Conservation (phyloP, 441 rosid species). For the Brassica hybrid region DNA sequence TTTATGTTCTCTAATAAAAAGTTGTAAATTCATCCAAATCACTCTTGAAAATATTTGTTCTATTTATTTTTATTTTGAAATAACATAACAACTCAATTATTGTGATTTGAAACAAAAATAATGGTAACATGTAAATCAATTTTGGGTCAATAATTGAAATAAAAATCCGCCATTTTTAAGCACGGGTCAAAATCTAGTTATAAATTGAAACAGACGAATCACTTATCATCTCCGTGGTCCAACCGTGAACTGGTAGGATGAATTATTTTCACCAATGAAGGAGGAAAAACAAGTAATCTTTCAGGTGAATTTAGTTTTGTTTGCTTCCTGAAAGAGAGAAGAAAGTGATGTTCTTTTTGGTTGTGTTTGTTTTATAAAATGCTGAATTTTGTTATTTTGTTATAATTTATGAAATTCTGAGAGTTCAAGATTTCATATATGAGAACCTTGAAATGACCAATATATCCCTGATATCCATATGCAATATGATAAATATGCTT, state of each 20-base stretch:
- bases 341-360: not conserved
- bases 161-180: too few species aligned
- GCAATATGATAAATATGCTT: too few species aligned
- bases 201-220: too few species aligned
- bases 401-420: slow-evolving; percentile 2
- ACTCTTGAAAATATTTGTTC: not conserved
- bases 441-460: slow-evolving; percentile 10
- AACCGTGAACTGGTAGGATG: too few species aligned
- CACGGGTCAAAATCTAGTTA: not conserved
- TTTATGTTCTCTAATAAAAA: not conserved
- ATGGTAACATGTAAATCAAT: not conserved
- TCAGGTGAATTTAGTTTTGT: too few species aligned
- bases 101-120: not conserved
- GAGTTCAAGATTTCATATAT: not conserved
- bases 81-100: not conserved
- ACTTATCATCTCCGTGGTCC: too few species aligned
- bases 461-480: slow-evolving; percentile 26
- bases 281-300: too few species aligned
- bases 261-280: too few species aligned
- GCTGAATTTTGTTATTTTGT: slow-evolving; percentile 22
- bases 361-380: slow-evolving; percentile 1
- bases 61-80: not conserved
- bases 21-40: not conserved
- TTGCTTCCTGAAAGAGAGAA: too few species aligned
- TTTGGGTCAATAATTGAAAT: too few species aligned